Evolutionary conservation across 1,284 basidiomycete genomes (phyloP).

Genomic region (Trametes pubescens): DNA sequence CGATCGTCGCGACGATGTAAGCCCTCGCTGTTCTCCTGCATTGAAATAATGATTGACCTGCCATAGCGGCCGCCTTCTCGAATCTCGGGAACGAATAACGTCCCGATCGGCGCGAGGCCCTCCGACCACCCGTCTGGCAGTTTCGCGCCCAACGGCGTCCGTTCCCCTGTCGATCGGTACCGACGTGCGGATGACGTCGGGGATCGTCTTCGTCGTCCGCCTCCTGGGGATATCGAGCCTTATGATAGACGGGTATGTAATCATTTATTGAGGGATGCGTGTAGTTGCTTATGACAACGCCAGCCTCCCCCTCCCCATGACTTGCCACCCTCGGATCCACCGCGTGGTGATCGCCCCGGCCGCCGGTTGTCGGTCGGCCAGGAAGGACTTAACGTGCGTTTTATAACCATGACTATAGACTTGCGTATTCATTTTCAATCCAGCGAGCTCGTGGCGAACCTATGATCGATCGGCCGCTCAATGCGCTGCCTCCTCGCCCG

Average conservation of each 20-base stretch:
- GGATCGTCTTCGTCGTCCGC: slow-evolving; percentile 3
- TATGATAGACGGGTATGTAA: slow-evolving; percentile 22
- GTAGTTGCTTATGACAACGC: neutral
- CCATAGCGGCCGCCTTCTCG: slow-evolving; percentile 11
- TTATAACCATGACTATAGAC: neutral
- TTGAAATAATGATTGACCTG: neutral
- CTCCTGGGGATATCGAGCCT: slow-evolving; percentile 2
- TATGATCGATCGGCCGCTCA: slow-evolving; percentile 1
- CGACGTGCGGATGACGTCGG: slow-evolving; percentile 16
- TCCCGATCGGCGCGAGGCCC: slow-evolving; percentile 10
- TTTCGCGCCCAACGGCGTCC: slow-evolving; percentile 1
- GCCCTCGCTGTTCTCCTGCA: neutral
- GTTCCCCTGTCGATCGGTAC: slow-evolving; percentile 15
- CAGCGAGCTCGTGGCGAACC: slow-evolving; percentile 21
- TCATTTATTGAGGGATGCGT: neutral
- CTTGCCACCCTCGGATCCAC: slow-evolving; percentile 1
- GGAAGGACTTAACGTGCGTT: slow-evolving; percentile 22
- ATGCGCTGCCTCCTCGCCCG: slow-evolving; percentile 11
- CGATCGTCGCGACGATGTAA: slow-evolving; percentile 16
- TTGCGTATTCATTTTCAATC: neutral
- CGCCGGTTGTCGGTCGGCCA: slow-evolving; percentile 19
- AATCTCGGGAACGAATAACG: slow-evolving; percentile 20
- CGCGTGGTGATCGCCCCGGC: slow-evolving; percentile 19
- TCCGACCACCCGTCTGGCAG: slow-evolving; percentile 4
- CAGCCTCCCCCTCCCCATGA: slow-evolving; percentile 10